Evolutionary conservation across 2,329 filamentous ascomycete species (phyloP), one percentile per base, ranked within the genome.

Genomic region (Polytolypa hystricis): DNA sequence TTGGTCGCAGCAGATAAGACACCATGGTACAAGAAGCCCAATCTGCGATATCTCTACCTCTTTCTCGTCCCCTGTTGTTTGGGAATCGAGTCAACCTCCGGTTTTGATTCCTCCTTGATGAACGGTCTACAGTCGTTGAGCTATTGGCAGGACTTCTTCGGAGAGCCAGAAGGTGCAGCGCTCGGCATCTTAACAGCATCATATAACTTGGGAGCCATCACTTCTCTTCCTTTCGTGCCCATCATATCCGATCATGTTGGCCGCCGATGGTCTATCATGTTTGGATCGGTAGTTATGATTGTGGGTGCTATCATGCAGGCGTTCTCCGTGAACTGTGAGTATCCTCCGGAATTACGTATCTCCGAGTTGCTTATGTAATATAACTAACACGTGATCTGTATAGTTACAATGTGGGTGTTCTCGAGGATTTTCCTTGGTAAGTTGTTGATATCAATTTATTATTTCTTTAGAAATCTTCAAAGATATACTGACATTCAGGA

Each of bases 11-110:
- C 5, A 14, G 62, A 65, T 43, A 51, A 55, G 19, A 53, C 58
- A 28, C 54, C 53, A 40, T 74, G 69, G 69, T 74, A 65, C 57
- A 63, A 61, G 46, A 77, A 76, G 52, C 69, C 67, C 1, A 75
- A 76, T 44, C 56, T 76, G 19, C 61, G 70, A 30, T 51, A 49
- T 20, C 57, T 76, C 17, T 76, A 76, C 45, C 49, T 76, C 5
- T 54, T 71, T 40, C 63, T 77, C 32, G 69, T 76, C 39, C 70
- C 70, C 15, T 70, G 68, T 36, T 73, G 69, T 52, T 68, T 75
- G 55, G 72, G 71, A 33, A 71, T 76, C 39, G 72, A 76, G 55
- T 70, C 70, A 47, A 73, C 70, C 0, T 71, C 67, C 4, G 70
- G 70, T 0, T 74, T 73, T 45, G 71, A 72, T 45, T 65, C 61